Base-by-base conservation (phyloP, 148 eudicot species). In the Salicornia ramosissima region DNA sequence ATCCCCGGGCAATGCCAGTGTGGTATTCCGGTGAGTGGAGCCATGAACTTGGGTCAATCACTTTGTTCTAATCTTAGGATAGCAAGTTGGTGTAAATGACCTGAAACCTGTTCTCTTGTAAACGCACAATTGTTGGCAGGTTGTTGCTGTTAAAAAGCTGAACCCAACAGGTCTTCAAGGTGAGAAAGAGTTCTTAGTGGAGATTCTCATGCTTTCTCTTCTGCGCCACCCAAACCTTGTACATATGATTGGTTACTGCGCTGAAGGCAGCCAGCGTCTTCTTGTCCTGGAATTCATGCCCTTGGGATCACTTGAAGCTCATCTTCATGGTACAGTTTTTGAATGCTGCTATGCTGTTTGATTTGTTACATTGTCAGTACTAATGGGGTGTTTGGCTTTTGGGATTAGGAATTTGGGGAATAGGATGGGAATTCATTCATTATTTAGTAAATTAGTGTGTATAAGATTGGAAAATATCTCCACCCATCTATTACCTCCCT, bases 191-290 rank as follows among this genome's bases (percentile, higher is more conserved):
- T 86, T 88, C 61, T 56, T 86, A 14, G 87, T 86, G 65, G 90
- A 88, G 74, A 72, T 88, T 75, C 82, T 81, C 70, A 88, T 86
- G 88, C 85, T 86, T 21, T 81, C 88, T 68, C 86, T 82, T 71
- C 39, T 84, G 28, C 76, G 82, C 30, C 94, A 88, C 77, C 83
- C 86, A 40, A 88, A 88, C 68, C 88, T 88, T 24, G 87, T 88
- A 55, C 74, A 79, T 69, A 54, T 88, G 74, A 77, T 86, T 46
- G 93, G 93, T 52, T 86, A 84, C 34, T 88, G 93, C 64, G 80
- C 86, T 59, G 90, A 86, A 73, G 93, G 90, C 58, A 74, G 76
- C 39, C 86, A 77, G 19, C 76, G 80, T 61, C 80, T 77, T 22
- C 73, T 77, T 24, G 80, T 77, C 64, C 80, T 77, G 14, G 80